phyloP scores from a whole-genome alignment of 2,329 filamentous ascomycete species.

The Neocatenulostroma microsporum region DNA sequence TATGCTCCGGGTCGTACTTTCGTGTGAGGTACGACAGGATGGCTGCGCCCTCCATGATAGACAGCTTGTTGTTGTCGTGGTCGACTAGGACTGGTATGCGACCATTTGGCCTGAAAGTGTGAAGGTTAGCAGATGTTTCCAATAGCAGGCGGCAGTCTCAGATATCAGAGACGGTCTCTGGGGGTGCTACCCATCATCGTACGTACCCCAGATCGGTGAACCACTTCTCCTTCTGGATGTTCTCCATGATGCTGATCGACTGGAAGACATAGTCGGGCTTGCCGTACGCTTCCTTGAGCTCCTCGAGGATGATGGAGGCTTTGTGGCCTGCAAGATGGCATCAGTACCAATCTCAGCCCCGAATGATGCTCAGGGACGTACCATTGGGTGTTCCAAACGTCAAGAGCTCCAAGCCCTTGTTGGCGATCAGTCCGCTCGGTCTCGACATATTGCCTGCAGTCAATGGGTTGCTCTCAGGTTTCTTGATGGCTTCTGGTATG shows the following conservation, averaged over 20 bases:
- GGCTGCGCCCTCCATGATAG: slow-evolving; percentile 41
- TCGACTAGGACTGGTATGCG: slow-evolving; percentile 60
- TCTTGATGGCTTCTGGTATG: slow-evolving; percentile 10
- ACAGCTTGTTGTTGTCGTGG: slow-evolving; percentile 53
- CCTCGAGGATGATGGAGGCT: slow-evolving; percentile 55
- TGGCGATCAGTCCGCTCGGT: slow-evolving; percentile 53
- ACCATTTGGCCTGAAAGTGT: slow-evolving; percentile 60
- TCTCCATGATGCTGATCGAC: slow-evolving; percentile 51
- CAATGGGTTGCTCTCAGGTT: slow-evolving; percentile 4
- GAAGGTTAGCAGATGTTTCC: too few species aligned
- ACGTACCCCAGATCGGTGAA: slow-evolving; percentile 54
- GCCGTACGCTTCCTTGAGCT: slow-evolving; percentile 58
- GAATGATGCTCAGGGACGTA: too few species aligned
- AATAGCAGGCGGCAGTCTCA: too few species aligned
- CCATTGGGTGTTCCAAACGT: slow-evolving; percentile 46
- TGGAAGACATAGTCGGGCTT: slow-evolving; percentile 51
- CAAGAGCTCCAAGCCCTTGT: slow-evolving; percentile 57
- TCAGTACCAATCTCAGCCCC: too few species aligned
- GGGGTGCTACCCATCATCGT: too few species aligned
- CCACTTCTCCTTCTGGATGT: slow-evolving; percentile 61
- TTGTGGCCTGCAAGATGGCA: too few species aligned
- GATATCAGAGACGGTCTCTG: too few species aligned
- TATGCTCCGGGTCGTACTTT: slow-evolving; percentile 41
- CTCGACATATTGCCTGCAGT: slow-evolving; percentile 22
- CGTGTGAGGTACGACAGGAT: slow-evolving; percentile 40